These are phyloP conservation scores for Neofusicoccum sp. DNA, from an alignment of 2,329 filamentous ascomycete species.

Conservation along the genomic window DNA sequence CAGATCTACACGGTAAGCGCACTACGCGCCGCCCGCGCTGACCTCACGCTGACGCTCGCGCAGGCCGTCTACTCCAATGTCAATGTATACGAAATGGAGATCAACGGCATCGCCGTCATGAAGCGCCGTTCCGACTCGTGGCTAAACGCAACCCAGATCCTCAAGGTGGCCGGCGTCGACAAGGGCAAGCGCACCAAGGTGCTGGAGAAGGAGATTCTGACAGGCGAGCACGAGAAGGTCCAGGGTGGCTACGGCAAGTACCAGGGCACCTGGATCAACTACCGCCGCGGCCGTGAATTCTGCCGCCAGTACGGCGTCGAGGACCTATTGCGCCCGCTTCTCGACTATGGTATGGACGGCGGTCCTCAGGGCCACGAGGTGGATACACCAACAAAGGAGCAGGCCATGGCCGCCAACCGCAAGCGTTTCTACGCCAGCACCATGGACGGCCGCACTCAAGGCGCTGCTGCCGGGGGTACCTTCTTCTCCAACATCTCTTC, in stretches of 20 bases:
- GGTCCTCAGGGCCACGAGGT: constrained; percentile 71
- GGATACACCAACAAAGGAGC: constrained; percentile 97
- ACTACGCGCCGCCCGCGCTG: not conserved
- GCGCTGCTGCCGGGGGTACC: constrained; percentile 70
- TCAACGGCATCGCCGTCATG: constrained; percentile 93
- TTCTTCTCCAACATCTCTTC: constrained; percentile 98
- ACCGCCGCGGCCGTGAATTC: constrained; percentile 87
- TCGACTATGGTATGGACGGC: constrained; percentile 77
- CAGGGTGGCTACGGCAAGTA: constrained; percentile 99
- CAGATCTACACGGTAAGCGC: constrained; percentile 54
- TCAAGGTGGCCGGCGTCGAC: constrained; percentile 95
- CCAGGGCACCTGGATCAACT: constrained; percentile 98
- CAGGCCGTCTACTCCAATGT: constrained; percentile 92
- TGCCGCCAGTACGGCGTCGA: constrained; percentile 79
- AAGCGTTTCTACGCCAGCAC: constrained; percentile 87
- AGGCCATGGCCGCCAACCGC: constrained; percentile 89
- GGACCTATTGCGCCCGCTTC: constrained; percentile 70
- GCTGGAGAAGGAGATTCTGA: constrained; percentile 95
- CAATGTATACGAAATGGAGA: constrained; percentile 97
- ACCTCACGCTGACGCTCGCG: constrained; percentile 11
- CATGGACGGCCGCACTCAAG: constrained; percentile 68
- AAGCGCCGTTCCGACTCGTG: constrained; percentile 91
- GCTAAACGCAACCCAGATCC: constrained; percentile 97
- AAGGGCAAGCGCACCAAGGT: constrained; percentile 98
- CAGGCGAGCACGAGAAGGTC: constrained; percentile 96